Evolutionary conservation across 2,329 filamentous ascomycete species (phyloP).

Genomic region (Didymella pinodella): DNA sequence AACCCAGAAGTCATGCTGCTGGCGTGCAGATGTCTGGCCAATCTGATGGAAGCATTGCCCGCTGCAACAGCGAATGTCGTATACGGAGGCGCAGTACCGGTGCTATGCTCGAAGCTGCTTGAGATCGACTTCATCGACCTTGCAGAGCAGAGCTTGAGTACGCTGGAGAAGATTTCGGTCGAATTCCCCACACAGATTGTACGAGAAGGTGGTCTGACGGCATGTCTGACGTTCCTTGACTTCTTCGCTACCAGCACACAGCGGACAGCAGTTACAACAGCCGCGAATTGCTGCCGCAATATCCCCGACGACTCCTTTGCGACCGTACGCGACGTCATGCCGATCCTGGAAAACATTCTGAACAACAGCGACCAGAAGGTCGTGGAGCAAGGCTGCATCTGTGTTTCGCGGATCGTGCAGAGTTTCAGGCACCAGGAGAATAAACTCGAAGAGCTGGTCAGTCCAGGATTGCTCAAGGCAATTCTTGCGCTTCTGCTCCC

Average conservation of each 20-base stretch:
- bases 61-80: constrained; percentile 94
- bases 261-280: constrained; percentile 93
- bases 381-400: constrained; percentile 94
- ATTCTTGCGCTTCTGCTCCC: constrained; percentile 88
- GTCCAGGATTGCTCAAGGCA: constrained; percentile 82
- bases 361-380: constrained; percentile 94
- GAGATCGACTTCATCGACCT: constrained; percentile 98
- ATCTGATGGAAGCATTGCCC: constrained; percentile 95
- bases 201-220: constrained; percentile 90
- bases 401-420: constrained; percentile 94
- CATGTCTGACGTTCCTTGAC: constrained; percentile 94
- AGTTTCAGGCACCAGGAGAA: constrained; percentile 90
- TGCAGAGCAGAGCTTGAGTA: constrained; percentile 95
- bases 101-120: constrained; percentile 91
- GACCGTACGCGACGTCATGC: constrained; percentile 95
- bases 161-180: constrained; percentile 94
- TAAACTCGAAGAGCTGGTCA: constrained; percentile 92
- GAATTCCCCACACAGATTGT: constrained; percentile 97
- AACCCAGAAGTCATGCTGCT: constrained; percentile 98
- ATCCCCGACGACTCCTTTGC: constrained; percentile 93
- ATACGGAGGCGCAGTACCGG: constrained; percentile 93
- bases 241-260: constrained; percentile 98
- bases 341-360: constrained; percentile 87
- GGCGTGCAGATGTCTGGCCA: constrained; percentile 93
- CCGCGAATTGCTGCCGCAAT: constrained; percentile 97